Percentiles rank a stretch among this genome's conserved stretches.
Evolutionary conservation across 352 stramenopile species (phyloP).

Genomic region (Plasmopara viticola): DNA sequence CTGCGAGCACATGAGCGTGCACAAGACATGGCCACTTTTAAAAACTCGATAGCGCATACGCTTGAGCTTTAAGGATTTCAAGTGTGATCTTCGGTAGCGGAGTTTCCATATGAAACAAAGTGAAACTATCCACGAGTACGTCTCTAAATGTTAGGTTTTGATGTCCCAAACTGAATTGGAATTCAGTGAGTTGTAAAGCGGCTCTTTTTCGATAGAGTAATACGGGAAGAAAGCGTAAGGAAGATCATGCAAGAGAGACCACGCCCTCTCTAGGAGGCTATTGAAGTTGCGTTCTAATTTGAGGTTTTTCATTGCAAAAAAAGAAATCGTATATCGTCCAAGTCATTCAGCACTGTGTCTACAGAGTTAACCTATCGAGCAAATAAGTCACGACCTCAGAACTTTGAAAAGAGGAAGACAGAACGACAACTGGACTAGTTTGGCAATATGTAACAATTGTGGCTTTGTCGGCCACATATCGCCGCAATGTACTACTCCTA

Average conservation of each 20-base stretch:
- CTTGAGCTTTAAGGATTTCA: neutral
- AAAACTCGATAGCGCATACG: neutral
- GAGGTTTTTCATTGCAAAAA: too few relatives aligned
- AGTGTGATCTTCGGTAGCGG: neutral
- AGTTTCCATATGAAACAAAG: neutral
- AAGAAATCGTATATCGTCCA: too few relatives aligned
- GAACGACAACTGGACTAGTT: too few relatives aligned
- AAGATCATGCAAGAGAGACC: neutral
- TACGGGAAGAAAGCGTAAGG: neutral
- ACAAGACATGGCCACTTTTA: neutral
- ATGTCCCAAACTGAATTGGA: neutral
- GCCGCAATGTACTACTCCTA: too few relatives aligned
- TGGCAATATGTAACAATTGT: too few relatives aligned
- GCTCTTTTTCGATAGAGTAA: neutral
- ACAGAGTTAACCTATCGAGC: too few relatives aligned
- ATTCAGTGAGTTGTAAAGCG: neutral
- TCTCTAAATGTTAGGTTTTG: neutral
- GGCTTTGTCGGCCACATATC: too few relatives aligned
- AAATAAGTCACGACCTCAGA: too few relatives aligned
- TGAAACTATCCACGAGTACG: neutral
- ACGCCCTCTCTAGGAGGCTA: too few relatives aligned
- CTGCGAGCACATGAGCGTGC: neutral
- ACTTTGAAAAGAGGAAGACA: too few relatives aligned
- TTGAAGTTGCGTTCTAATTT: too few relatives aligned
- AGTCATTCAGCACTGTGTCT: too few relatives aligned